Conservation (phyloP, 2,329 filamentous ascomycete species). For the Colletotrichum tropicale region DNA sequence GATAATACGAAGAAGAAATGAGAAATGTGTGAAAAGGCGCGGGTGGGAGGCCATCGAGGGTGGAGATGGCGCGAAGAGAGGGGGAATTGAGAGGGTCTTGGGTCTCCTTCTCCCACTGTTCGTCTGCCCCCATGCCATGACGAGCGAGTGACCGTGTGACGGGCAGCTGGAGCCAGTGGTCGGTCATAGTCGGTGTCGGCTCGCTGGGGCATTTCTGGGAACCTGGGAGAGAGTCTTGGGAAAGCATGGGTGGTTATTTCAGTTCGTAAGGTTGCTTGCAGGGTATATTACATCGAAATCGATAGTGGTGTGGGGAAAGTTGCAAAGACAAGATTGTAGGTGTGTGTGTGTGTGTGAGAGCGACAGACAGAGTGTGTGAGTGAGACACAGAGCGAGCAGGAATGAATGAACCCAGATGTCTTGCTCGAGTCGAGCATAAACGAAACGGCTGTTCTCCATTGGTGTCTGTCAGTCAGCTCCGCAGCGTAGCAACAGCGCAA, state of each 20-base stretch:
- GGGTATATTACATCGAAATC: constrained; percentile 20
- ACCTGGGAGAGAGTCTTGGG: background rate
- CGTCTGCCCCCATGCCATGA: background rate
- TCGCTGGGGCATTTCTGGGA: background rate
- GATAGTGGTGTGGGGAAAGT: constrained; percentile 19
- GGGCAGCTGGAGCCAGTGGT: constrained; percentile 13
- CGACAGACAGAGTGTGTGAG: background rate
- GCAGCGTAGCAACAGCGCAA: background rate
- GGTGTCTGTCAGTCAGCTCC: background rate
- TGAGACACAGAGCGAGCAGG: background rate
- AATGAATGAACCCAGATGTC: background rate
- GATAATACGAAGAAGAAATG: constrained; percentile 21
- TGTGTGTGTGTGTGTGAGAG: background rate
- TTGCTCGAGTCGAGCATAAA: background rate
- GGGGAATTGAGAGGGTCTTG: constrained; percentile 1
- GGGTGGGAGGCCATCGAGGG: constrained; percentile 11
- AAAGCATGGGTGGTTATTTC: constrained; percentile 1
- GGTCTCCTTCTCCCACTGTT: background rate
- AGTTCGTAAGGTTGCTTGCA: constrained; percentile 14
- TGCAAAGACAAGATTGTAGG: background rate
- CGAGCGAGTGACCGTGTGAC: constrained; percentile 17
- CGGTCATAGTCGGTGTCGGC: constrained; percentile 7
- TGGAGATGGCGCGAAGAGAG: constrained; percentile 11
- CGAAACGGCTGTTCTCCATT: background rate
- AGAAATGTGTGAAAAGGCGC: constrained; percentile 1